Base-by-base conservation (phyloP, 768 basidiomycete species). In the Lentinula raphanica region DNA sequence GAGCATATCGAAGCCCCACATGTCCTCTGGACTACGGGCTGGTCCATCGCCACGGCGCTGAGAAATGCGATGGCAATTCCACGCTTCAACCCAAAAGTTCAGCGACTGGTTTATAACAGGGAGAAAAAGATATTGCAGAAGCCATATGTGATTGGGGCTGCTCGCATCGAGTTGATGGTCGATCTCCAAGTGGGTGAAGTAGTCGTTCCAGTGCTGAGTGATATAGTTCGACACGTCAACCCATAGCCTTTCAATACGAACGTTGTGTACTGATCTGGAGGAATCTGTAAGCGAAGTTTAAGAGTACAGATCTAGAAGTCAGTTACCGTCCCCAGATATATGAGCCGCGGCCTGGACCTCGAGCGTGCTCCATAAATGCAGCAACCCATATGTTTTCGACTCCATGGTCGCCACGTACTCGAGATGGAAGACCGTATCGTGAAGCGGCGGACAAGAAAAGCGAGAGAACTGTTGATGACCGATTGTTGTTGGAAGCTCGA, bases 81-180 rank as follows among this genome's bases (percentile, higher is more conserved):
- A 71, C 2, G 54, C 19, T 8, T 61, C 49, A 0, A 64, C 64
- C 61, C 66, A 73, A 7, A 63, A 59, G 3, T 25, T 42, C 17
- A 64, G 58, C 32, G 73, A 65, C 1, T 50, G 21, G 44, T 69
- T 65, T 45, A 69, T 60, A 1, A 38, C n/a, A 0, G 21, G 3
- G 3, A 71, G 64, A 49, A 72, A 72, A 17, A 72, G 65, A 69
- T 65, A 56, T n/a, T n/a, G n/a, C n/a, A n/a, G n/a, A n/a, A n/a
- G n/a, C n/a, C n/a, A n/a, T n/a, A n/a, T n/a, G n/a, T 68, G 70
- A 21, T 46, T 55, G 3, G 44, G 19, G 25, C 54, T 60, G 8
- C 54, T 38, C 12, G 55, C 40, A 42, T 72, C 57, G 0, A 72
- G 61, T 1, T 65, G 62, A 44, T 65, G 40, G 45, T 58, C 23